Conservation (phyloP, 2,329 filamentous ascomycete genomes). For the Diaporthe citriasiana region DNA sequence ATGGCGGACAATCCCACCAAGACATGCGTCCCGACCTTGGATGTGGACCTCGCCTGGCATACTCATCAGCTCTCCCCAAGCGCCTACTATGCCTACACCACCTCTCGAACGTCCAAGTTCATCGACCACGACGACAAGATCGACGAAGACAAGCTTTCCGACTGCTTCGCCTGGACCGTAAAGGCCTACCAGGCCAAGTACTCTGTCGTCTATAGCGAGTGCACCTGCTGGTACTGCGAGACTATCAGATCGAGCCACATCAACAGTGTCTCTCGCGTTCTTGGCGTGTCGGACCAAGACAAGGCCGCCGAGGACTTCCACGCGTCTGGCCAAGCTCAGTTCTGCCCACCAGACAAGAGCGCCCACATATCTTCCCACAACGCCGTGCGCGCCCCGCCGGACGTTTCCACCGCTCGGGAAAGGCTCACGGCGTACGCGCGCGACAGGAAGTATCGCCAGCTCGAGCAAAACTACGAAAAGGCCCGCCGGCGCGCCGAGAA, state of each 20-base stretch:
- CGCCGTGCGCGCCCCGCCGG: conserved; percentile 61
- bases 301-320: conserved; percentile 63
- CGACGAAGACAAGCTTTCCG: conserved; percentile 73
- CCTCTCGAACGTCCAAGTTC: conserved; percentile 65
- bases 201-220: conserved; percentile 79
- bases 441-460: conserved; percentile 49
- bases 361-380: conserved; percentile 83
- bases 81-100: conserved; percentile 73
- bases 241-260: conserved; percentile 72
- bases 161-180: conserved; percentile 80
- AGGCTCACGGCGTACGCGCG: conserved; percentile 56
- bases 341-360: conserved; percentile 69
- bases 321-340: conserved; percentile 60
- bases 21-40: conserved; percentile 77
- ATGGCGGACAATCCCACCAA: conserved; percentile 63
- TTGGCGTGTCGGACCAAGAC: conserved; percentile 62
- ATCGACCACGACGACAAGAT: conserved; percentile 91
- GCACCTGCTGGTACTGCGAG: conserved; percentile 89
- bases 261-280: conserved; percentile 58
- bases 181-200: conserved; percentile 77
- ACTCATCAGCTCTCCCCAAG: conserved; percentile 80
- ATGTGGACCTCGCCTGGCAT: conserved; percentile 84
- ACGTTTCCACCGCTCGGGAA: conserved; percentile 46
- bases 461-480: conserved; percentile 70
- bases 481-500: conserved; percentile 64